Conservation (phyloP, 2,329 filamentous ascomycete species). For the Calonectria crousiana region DNA sequence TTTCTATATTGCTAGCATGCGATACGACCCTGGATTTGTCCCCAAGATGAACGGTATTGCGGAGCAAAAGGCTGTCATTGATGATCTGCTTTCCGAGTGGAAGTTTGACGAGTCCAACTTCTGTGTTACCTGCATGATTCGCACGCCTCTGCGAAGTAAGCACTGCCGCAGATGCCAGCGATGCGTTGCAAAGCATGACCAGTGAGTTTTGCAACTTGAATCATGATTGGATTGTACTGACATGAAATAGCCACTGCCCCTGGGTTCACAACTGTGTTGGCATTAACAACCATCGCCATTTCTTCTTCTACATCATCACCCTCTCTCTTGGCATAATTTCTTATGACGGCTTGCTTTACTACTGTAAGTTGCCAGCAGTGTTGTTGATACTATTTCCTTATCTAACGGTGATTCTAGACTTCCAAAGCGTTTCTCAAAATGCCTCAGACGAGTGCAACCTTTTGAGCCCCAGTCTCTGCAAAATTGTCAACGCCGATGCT, state of each 20-base stretch:
- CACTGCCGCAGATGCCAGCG: slow-evolving; percentile 93
- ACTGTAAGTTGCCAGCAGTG: slow-evolving; percentile 68
- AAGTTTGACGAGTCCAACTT: slow-evolving; percentile 96
- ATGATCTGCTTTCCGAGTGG: slow-evolving; percentile 85
- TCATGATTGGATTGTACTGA: slow-evolving; percentile 31
- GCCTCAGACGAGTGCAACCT: slow-evolving; percentile 75
- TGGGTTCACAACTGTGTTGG: slow-evolving; percentile 98
- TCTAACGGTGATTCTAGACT: slow-evolving; percentile 62
- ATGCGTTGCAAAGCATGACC: slow-evolving; percentile 96
- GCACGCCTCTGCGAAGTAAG: slow-evolving; percentile 92
- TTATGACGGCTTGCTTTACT: slow-evolving; percentile 79
- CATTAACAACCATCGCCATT: slow-evolving; percentile 95
- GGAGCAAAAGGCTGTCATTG: slow-evolving; percentile 89
- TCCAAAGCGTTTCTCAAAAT: slow-evolving; percentile 67
- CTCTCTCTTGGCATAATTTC: slow-evolving; percentile 81
- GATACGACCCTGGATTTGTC: slow-evolving; percentile 90
- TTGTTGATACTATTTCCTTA: background rate
- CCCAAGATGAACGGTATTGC: slow-evolving; percentile 91
- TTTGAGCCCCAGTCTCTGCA: slow-evolving; percentile 81
- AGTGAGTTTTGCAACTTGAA: slow-evolving; percentile 68
- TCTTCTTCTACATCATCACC: slow-evolving; percentile 88
- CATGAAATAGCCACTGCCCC: slow-evolving; percentile 81
- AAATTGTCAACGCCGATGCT: slow-evolving; percentile 81
- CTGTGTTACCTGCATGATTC: slow-evolving; percentile 94
- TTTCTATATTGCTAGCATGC: slow-evolving; percentile 90